Evolutionary conservation across 148 eudicot genomes (phyloP).

Genomic region (Fagopyrum esculentum): DNA sequence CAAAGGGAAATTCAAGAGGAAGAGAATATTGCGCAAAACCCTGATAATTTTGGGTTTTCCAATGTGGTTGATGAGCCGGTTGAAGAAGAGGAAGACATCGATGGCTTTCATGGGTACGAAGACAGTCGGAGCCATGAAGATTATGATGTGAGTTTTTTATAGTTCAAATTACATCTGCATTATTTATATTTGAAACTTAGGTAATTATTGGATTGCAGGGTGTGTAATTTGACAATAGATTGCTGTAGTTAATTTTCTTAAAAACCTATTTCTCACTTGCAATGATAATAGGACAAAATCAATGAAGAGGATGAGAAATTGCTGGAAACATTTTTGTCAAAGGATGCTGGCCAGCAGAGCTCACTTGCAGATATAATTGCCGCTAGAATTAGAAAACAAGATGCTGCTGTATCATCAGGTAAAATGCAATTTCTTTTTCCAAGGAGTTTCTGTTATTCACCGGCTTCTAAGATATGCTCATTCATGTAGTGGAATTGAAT

Average conservation of each 20-base stretch:
- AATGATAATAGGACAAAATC: slow-evolving; percentile 36
- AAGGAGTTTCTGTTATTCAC: background rate
- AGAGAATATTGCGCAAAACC: slow-evolving; percentile 39
- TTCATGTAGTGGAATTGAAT: background rate
- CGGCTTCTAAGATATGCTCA: no score
- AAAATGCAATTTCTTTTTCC: background rate
- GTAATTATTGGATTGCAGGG: background rate
- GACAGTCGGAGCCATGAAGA: slow-evolving; percentile 50
- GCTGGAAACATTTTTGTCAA: slow-evolving; percentile 70
- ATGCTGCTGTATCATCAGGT: slow-evolving; percentile 64
- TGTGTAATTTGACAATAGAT: background rate
- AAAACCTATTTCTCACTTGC: background rate
- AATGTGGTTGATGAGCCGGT: slow-evolving; percentile 13
- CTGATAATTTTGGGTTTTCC: slow-evolving; percentile 18
- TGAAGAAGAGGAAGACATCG: slow-evolving; percentile 51
- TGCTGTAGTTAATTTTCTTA: background rate
- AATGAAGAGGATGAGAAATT: slow-evolving; percentile 79
- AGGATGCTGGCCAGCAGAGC: slow-evolving; percentile 47
- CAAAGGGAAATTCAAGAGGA: slow-evolving; percentile 65
- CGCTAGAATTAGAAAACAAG: slow-evolving; percentile 54
- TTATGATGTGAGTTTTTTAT: slow-evolving; percentile 38
- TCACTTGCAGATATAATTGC: slow-evolving; percentile 77
- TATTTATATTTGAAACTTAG: background rate
- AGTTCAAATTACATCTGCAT: no score
- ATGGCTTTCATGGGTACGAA: slow-evolving; percentile 26